Conservation (phyloP, 768 basidiomycete genomes). For the Ephemerocybe angulata region DNA sequence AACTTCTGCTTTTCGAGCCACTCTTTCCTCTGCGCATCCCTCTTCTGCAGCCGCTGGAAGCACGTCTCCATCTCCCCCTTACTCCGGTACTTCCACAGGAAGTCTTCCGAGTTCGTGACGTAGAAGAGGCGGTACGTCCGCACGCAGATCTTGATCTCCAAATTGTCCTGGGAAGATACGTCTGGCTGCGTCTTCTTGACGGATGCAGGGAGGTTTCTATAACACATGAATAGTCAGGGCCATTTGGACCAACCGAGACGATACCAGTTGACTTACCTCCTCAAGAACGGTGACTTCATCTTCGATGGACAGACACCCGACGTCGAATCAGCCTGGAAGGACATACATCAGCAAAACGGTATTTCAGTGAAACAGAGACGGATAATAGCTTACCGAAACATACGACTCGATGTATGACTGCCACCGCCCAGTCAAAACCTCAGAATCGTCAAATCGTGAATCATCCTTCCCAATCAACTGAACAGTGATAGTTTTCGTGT, state of each 20-base stretch:
- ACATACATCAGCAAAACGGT: neutral
- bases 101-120: slow-evolving; percentile 65
- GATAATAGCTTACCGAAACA: slow-evolving; percentile 47
- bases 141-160: slow-evolving; percentile 85
- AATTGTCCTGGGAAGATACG: slow-evolving; percentile 49
- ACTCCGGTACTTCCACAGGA: slow-evolving; percentile 45
- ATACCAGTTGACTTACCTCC: slow-evolving; percentile 41
- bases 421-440: slow-evolving; percentile 75
- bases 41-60: slow-evolving; percentile 25
- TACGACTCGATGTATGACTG: slow-evolving; percentile 76
- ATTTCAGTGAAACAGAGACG: neutral
- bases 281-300: slow-evolving; percentile 60
- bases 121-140: slow-evolving; percentile 81
- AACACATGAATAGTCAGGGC: neutral
- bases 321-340: slow-evolving; percentile 51
- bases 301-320: slow-evolving; percentile 47
- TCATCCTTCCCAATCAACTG: slow-evolving; percentile 82
- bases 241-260: neutral
- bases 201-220: slow-evolving; percentile 39
- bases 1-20: slow-evolving; percentile 31
- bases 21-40: slow-evolving; percentile 31
- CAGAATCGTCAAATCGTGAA: slow-evolving; percentile 68
- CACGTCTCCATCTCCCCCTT: slow-evolving; percentile 38
- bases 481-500: slow-evolving; percentile 63
- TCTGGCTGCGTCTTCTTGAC: slow-evolving; percentile 32